phyloP scores from a whole-genome alignment of 768 basidiomycete species.

The Mycena rosella region DNA sequence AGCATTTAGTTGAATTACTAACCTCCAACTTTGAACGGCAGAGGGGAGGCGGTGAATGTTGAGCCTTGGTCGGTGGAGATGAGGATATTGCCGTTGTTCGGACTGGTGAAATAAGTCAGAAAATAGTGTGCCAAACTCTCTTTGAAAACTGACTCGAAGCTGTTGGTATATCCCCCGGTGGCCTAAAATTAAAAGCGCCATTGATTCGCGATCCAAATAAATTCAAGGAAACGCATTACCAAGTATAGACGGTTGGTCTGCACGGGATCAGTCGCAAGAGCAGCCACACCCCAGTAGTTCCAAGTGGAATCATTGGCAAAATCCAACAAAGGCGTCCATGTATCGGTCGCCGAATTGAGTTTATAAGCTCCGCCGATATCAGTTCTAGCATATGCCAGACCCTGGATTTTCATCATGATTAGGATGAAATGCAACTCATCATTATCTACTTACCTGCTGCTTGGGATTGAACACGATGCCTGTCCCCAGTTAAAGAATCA shows the following conservation, averaged over 20 bases:
- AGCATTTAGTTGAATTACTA: conserved; percentile 32
- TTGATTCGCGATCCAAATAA: neutral
- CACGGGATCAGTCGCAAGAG: conserved; percentile 73
- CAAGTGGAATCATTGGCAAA: conserved; percentile 62
- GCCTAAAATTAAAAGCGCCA: conserved; percentile 48
- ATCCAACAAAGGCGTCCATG: conserved; percentile 75
- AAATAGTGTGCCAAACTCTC: neutral
- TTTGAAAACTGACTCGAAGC: conserved; percentile 14
- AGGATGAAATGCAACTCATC: neutral
- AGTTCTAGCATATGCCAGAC: conserved; percentile 73
- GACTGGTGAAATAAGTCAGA: conserved; percentile 58
- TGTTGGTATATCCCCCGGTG: conserved; percentile 71
- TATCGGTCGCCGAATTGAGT: conserved; percentile 63
- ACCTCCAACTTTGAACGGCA: conserved; percentile 78
- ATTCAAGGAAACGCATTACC: conserved; percentile 42
- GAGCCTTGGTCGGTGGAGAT: conserved; percentile 69
- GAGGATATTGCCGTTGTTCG: conserved; percentile 73
- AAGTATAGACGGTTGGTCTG: conserved; percentile 67
- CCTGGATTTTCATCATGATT: conserved; percentile 45
- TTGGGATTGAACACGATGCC: conserved; percentile 74
- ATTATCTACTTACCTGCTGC: conserved; percentile 50
- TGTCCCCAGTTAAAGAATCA: conserved; percentile 39
- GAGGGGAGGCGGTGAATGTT: conserved; percentile 63
- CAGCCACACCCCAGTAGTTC: conserved; percentile 74
- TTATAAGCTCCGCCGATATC: conserved; percentile 78